A percentile compares a stretch with the other conserved stretches of the same genome.
Evolutionary conservation across 257 asterid genomes (phyloP).

Genomic region (Mitragyna speciosa): DNA sequence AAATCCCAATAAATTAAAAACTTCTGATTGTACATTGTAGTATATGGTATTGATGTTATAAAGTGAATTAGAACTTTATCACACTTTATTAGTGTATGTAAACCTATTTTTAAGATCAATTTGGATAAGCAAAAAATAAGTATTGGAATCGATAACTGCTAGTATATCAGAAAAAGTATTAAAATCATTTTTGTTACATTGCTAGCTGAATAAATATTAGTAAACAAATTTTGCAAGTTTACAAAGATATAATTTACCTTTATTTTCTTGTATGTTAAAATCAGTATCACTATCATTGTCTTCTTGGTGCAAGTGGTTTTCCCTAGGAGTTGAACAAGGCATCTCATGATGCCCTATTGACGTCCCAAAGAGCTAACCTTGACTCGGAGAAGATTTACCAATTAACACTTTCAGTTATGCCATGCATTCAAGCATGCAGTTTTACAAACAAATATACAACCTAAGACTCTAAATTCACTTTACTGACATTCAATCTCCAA

Average conservation of each 20-base stretch:
- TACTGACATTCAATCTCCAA: background rate
- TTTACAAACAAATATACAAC: slow-evolving; percentile 6
- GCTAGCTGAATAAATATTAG: too few species aligned
- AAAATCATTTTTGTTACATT: background rate
- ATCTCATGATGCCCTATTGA: background rate
- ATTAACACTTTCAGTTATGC: background rate
- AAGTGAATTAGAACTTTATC: too few species aligned
- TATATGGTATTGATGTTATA: too few species aligned
- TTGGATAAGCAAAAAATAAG: too few species aligned
- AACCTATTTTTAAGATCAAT: too few species aligned
- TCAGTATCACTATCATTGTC: background rate
- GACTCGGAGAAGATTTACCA: too few species aligned
- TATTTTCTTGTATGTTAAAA: background rate
- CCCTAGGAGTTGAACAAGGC: background rate
- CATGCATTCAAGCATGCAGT: background rate
- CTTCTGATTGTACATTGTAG: too few species aligned
- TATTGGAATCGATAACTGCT: too few species aligned
- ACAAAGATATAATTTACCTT: background rate
- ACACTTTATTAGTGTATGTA: too few species aligned
- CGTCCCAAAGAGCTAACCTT: background rate
- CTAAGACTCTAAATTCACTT: slow-evolving; percentile 4
- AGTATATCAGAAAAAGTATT: too few species aligned
- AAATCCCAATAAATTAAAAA: too few species aligned
- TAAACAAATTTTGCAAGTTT: background rate
- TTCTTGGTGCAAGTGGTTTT: background rate